Percentiles rank a stretch among this genome's conserved stretches.
Evolutionary conservation across 306 rosid species (phyloP).

Genomic region (Inga oerstediana): DNA sequence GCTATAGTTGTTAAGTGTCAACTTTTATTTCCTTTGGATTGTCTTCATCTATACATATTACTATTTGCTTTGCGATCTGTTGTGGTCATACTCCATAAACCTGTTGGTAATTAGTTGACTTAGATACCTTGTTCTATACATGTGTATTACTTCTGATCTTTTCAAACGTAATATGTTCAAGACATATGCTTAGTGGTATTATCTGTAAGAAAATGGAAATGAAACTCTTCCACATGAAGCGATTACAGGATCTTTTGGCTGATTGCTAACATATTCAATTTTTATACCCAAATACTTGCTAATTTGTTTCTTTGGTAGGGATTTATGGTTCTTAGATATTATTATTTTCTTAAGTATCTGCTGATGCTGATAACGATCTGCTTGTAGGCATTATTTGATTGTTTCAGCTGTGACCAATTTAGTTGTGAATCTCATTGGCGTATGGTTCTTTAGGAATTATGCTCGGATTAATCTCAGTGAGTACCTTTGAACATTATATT

Average conservation of each 20-base stretch:
- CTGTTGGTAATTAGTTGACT: neutral
- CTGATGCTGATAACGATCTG: constrained; percentile 41
- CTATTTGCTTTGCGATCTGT: neutral
- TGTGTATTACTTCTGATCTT: constrained; percentile 4
- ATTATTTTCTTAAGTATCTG: constrained; percentile 20
- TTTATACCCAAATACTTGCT: constrained; percentile 1
- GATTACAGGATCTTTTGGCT: neutral
- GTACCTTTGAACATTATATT: constrained; percentile 30
- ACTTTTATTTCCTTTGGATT: neutral
- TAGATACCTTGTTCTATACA: neutral
- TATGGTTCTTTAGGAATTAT: constrained; percentile 98
- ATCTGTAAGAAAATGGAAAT: neutral
- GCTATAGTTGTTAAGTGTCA: neutral
- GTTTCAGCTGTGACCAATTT: constrained; percentile 96
- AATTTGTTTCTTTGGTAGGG: constrained; percentile 15
- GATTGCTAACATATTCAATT: constrained; percentile 13
- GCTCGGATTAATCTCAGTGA: constrained; percentile 92
- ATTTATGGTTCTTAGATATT: neutral
- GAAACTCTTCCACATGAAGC: neutral
- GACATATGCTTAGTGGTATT: neutral
- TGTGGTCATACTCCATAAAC: neutral
- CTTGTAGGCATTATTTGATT: constrained; percentile 90
- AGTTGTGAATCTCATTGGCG: constrained; percentile 93
- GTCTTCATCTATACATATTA: neutral
- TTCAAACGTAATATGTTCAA: neutral